Evolutionary conservation across 2,329 filamentous ascomycete genomes (phyloP), one percentile per base, ranked within the genome.

Genomic region (Venturia oleaginea): DNA sequence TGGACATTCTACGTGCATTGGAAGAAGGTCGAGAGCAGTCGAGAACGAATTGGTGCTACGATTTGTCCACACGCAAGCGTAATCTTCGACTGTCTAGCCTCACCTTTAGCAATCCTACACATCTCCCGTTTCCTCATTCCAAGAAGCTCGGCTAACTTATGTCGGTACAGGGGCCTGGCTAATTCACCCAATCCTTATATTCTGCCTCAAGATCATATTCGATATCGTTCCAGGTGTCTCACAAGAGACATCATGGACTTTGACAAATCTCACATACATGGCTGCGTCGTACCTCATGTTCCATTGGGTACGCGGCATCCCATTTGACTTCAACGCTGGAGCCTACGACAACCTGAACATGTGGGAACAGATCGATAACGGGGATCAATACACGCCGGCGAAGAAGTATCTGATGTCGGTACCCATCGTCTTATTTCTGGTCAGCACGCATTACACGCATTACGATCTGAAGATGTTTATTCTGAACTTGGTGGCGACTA

Each of bases 281-380:
- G 90, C 94, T 73, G 92, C 92, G 72, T 97, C 93, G 51, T 99
- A 97, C 77, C 86, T 99, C 77, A 99, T 99, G 94, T 99, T 99
- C 79, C 94, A 99, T 79, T 96, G 91, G 83, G 94, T 99, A 70
- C 91, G 93, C 74, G 94, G 94, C 70, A 91, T 97, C 59, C 94
- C 94, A 6, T 99, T 99, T 74, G 94, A 99, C 77, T 99, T 99
- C 84, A 99, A 99, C 75, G 89, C 91, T 65, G 94, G 94, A 66
- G 94, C 94, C 70, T 99, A 97, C 77, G 94, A 99, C 82, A 97
- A 99, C 77, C 84, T 99, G 73, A 99, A 97, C 80, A 97, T 99
- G 94, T 99, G 94, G 94, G 94, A 99, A 81, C 94, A 99, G 80
- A 99, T 99, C 76, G 94, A 99, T 81, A 95, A 97, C 72, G 94